phyloP scores from a whole-genome alignment of 768 basidiomycete species.

The Ramaria rubella region DNA sequence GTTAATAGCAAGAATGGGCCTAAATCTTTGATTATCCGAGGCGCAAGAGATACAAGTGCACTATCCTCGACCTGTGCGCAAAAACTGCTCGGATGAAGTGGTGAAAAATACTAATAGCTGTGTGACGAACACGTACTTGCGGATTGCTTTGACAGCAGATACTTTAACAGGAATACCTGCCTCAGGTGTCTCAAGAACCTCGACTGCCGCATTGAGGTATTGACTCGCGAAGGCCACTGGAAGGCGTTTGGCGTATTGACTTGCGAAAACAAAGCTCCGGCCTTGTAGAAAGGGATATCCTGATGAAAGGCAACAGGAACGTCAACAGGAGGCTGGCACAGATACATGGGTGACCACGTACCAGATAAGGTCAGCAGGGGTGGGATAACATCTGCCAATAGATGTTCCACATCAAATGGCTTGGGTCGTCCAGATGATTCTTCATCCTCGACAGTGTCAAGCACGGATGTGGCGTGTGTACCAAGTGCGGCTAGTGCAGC shows the following conservation, averaged over 20 bases:
- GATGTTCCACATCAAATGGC: conserved; percentile 68
- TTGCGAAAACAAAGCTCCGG: conserved; percentile 89
- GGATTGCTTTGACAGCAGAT: conserved; percentile 87
- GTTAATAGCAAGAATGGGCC: conserved; percentile 76
- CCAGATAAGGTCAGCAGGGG: conserved; percentile 64
- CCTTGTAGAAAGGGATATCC: conserved; percentile 93
- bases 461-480: conserved; percentile 68
- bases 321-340: not conserved
- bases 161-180: conserved; percentile 86
- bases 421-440: conserved; percentile 52
- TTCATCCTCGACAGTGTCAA: conserved; percentile 75
- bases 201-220: conserved; percentile 82
- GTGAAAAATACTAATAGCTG: not conserved
- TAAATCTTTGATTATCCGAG: conserved; percentile 71
- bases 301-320: conserved; percentile 25
- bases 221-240: conserved; percentile 69
- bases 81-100: conserved; percentile 43
- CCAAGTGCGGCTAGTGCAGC: conserved; percentile 76
- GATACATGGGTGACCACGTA: conserved; percentile 29
- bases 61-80: conserved; percentile 58
- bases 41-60: conserved; percentile 55
- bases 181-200: conserved; percentile 68
- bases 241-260: conserved; percentile 73
- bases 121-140: conserved; percentile 57
- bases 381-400: conserved; percentile 77